Base-by-base conservation (phyloP, 345 rosid genomes). In the Brassica carinata region DNA sequence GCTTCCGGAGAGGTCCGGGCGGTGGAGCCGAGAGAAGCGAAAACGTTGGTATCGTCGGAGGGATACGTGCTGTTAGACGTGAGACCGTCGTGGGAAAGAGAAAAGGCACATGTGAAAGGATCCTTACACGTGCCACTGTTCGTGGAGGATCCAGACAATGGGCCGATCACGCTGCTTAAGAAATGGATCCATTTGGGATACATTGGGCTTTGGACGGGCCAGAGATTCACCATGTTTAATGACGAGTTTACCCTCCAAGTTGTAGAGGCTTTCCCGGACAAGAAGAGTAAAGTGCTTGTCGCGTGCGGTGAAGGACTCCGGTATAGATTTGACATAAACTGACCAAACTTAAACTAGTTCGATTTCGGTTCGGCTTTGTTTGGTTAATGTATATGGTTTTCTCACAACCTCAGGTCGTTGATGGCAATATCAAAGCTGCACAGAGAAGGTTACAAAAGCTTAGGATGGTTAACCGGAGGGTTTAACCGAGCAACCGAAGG, bases 271-370 rank as follows among this genome's bases (percentile, higher is more conserved):
- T 84, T 88, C 71, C 97, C 96, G 13, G 90, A 88, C 72, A 90
- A 89, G 85, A 75, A 85, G n/a, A 34, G 86, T 14, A 89, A 88
- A 82, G 75, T 95, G 17, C 94, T 93, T 17, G 93, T 95, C 19
- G 98, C 89, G 62, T 95, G 98, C 74, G 99, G 99, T 4, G 99
- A 95, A 87, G 98, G 98, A 40, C 92, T 95, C 43, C 88, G 97
- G 97, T 43, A 2, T 3, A 43, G 11, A n/a, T 62, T 38, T 69
- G 48, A 29, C 6, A 58, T 18, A 13, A 31, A 13, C 30, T 36
- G 5, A n/a, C 17, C 27, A 75, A 65, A 31, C 33, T 31, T 23
- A 43, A 14, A 69, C 48, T 26, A 45, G 17, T 23, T 63, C 4
- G 9, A 5, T 19, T 26, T 64, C 48, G 67, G 38, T 75, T 66